Conservation (phyloP, 2,329 filamentous ascomycete genomes). For the Fusarium haematococcum region DNA sequence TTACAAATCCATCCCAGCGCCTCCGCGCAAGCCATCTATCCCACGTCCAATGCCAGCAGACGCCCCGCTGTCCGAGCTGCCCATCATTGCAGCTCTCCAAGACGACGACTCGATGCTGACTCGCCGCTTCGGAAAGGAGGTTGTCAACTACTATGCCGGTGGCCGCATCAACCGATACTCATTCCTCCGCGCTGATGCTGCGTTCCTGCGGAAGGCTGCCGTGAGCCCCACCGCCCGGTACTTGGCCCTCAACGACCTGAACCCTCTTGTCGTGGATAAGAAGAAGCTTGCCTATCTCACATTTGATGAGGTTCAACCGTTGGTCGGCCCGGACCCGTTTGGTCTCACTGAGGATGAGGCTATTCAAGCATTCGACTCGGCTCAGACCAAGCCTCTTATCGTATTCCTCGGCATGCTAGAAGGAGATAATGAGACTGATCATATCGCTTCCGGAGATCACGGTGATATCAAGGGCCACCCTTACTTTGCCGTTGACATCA, state of each 20-base stretch:
- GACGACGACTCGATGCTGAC: constrained; percentile 75
- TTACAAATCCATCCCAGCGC: constrained; percentile 32
- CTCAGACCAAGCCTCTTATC: constrained; percentile 73
- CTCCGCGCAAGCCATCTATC: constrained; percentile 5
- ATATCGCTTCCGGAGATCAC: constrained; percentile 56
- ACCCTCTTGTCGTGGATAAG: constrained; percentile 72
- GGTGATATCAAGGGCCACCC: constrained; percentile 82
- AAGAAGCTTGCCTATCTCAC: constrained; percentile 75
- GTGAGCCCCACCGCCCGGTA: constrained; percentile 75
- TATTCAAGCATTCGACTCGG: constrained; percentile 80
- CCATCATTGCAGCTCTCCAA: constrained; percentile 58
- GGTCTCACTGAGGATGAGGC: constrained; percentile 77
- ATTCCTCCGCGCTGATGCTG: constrained; percentile 77
- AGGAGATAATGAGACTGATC: constrained; percentile 57
- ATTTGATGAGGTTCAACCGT: constrained; percentile 74
- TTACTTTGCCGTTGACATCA: constrained; percentile 91
- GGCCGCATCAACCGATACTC: constrained; percentile 82
- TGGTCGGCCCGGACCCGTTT: constrained; percentile 81
- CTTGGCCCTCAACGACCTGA: constrained; percentile 81
- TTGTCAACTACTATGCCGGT: constrained; percentile 87
- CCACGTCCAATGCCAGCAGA: constrained; percentile 46
- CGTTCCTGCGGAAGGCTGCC: constrained; percentile 77
- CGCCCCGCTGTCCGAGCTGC: constrained; percentile 49
- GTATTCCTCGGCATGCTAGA: constrained; percentile 91
- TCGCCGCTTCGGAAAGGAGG: constrained; percentile 81